Base-by-base conservation (phyloP, 2,329 filamentous ascomycete species). In the Alternaria triticimaculans region DNA sequence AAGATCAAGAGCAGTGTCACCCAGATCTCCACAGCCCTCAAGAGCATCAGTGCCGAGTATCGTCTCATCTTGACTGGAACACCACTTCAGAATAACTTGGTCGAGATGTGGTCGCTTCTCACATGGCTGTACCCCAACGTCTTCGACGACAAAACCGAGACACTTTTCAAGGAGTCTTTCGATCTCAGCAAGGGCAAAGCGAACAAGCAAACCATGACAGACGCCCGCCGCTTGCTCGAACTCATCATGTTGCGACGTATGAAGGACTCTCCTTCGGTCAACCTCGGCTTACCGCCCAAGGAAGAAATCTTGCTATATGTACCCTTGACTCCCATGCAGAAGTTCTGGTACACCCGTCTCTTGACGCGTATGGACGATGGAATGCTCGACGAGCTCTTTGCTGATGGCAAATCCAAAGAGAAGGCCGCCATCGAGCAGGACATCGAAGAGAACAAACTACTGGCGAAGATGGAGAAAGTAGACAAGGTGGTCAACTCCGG, bases 1-100 rank as follows among this genome's bases (percentile, higher is more conserved):
- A 93, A 95, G 79, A 98, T 99, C 94, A 99, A 99, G 87, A 99
- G 97, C 82, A 82, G 82, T 37, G 72, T 78, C 6, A 81, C 82
- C 0, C 78, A 82, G 20, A 76, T 86, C 12, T 80, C 85, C 0
- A 73, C 75, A 5, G 72, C 82, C 3, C 68, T 87, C 4, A 81
- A 82, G 37, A 77, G 74, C 15, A 68, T 87, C 28, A 78, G 78
- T 18, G 80, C 85, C 0, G 84, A 86, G 51, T 83, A 82, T 60
- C 83, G 84, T 8, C 73, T 87, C 9, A 82, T 87, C 1, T 70
- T 87, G 5, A 87, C 84, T 0, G 85, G 83, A 3, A 89, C 87
- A 0, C 87, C 87, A 0, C 78, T 89, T 0, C 87, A 89, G 63
- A 89, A 89, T 63, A 86, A 89, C 58, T 76, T 89, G 0, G 76